Conservation (phyloP, 176 grass and related monocot genomes). For the Microstegium vimineum region DNA sequence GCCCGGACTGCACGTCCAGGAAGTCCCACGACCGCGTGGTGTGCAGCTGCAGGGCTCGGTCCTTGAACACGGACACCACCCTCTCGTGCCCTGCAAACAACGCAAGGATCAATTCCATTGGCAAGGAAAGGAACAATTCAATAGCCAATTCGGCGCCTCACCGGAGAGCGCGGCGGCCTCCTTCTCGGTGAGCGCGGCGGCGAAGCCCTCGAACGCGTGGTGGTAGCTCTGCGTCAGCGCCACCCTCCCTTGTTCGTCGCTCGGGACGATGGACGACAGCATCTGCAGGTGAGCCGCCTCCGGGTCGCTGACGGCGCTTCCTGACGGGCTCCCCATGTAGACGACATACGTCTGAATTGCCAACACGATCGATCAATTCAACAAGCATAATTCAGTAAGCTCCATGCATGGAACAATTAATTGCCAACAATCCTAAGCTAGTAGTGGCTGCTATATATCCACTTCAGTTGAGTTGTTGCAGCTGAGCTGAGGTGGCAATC, state of each 20-base stretch:
- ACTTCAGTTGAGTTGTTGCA: not conserved
- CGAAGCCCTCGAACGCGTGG: constrained; percentile 88
- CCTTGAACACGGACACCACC: constrained; percentile 80
- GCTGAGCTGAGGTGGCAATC: constrained; percentile 4
- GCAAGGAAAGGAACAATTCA: not conserved
- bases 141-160: not conserved
- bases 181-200: constrained; percentile 67
- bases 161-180: constrained; percentile 79
- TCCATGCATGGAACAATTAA: not conserved
- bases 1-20: constrained; percentile 68
- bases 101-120: not conserved
- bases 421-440: not conserved
- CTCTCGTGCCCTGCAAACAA: constrained; percentile 48
- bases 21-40: constrained; percentile 98
- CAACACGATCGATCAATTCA: not conserved
- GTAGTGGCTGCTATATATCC: not conserved
- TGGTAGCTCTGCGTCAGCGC: constrained; percentile 80
- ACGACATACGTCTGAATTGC: constrained; percentile 79
- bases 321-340: constrained; percentile 61
- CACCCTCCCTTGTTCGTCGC: constrained; percentile 54
- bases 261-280: constrained; percentile 65
- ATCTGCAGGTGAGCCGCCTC: constrained; percentile 71
- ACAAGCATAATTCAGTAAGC: not conserved
- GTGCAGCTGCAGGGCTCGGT: constrained; percentile 82
- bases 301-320: not conserved